Conservation (phyloP, 2,329 filamentous ascomycete species). For the Cytospora chrysosperma region DNA sequence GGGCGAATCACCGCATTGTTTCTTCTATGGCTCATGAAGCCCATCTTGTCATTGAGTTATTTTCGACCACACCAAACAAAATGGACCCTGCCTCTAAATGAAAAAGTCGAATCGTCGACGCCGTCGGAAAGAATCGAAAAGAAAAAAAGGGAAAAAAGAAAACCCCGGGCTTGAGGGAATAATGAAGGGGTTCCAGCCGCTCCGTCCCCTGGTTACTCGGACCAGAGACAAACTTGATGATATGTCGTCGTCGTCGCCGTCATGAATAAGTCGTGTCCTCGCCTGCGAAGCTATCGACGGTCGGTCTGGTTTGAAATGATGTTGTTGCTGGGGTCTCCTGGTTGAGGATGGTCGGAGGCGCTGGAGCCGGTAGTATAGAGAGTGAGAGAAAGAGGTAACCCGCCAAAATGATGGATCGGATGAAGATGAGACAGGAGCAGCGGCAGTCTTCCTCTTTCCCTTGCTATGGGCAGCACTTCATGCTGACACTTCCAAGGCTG, state of each 20-base stretch:
- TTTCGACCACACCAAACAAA: slow-evolving; percentile 20
- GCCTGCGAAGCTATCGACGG: slow-evolving; percentile 36
- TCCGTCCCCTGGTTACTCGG: slow-evolving; percentile 9
- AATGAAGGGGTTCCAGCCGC: slow-evolving; percentile 25
- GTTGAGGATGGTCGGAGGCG: background rate
- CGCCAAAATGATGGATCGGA: slow-evolving; percentile 2
- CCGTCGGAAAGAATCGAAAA: slow-evolving; percentile 27
- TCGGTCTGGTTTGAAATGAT: slow-evolving; percentile 25
- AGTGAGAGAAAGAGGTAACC: slow-evolving; percentile 10
- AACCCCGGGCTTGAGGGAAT: slow-evolving; percentile 16
- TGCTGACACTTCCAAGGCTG: slow-evolving; percentile 16
- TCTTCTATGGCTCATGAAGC: slow-evolving; percentile 60
- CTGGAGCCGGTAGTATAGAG: background rate
- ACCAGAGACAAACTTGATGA: slow-evolving; percentile 11
- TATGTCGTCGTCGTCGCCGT: slow-evolving; percentile 27
- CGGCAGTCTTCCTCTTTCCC: slow-evolving; percentile 16
- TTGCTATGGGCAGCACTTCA: slow-evolving; percentile 22
- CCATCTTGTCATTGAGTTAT: slow-evolving; percentile 52
- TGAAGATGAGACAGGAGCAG: slow-evolving; percentile 14
- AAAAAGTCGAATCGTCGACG: slow-evolving; percentile 26
- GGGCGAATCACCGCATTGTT: slow-evolving; percentile 66
- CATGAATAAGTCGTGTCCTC: slow-evolving; percentile 34
- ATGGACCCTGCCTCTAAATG: slow-evolving; percentile 20
- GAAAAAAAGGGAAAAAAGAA: too few species aligned
- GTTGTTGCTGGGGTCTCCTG: slow-evolving; percentile 8